Evolutionary conservation across 345 rosid species (phyloP).

Genomic region (Anacardium occidentale): DNA sequence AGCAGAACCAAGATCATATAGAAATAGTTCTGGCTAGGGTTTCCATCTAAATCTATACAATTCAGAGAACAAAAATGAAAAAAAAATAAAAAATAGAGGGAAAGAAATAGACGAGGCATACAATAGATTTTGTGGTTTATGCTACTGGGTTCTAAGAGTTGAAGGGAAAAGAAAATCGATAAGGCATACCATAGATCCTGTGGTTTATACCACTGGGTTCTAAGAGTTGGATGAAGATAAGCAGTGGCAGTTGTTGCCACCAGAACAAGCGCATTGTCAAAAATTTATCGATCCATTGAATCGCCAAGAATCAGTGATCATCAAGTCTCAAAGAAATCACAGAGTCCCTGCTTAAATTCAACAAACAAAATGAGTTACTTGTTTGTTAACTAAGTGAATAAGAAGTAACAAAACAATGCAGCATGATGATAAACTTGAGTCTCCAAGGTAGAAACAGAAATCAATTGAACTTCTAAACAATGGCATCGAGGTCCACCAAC

Average conservation of each 20-base stretch:
- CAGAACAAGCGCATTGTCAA: conserved; percentile 37
- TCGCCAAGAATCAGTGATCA: not conserved
- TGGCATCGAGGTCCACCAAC: not conserved
- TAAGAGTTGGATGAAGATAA: conserved; percentile 36
- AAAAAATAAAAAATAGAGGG: not conserved
- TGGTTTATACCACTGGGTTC: conserved; percentile 20
- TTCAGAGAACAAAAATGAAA: not conserved
- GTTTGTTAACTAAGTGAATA: not conserved
- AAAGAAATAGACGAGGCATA: conserved; percentile 16
- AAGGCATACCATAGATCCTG: conserved; percentile 28
- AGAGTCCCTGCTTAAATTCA: not conserved
- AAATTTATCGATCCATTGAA: conserved; percentile 31
- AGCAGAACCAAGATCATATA: not conserved
- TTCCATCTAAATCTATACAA: not conserved
- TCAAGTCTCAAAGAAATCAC: not conserved
- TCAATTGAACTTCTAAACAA: not conserved
- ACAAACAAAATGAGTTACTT: not conserved
- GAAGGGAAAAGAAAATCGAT: conserved; percentile 13
- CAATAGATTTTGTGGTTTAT: conserved; percentile 25
- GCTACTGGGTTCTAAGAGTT: conserved; percentile 29
- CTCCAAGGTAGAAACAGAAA: not conserved
- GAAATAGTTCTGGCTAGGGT: not conserved
- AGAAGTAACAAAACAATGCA: not conserved
- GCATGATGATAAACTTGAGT: not conserved
- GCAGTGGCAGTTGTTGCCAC: conserved; percentile 41